phyloP scores from a whole-genome alignment of 371 early-diverging fungal genomes.

The Fennellomyces sp. region DNA sequence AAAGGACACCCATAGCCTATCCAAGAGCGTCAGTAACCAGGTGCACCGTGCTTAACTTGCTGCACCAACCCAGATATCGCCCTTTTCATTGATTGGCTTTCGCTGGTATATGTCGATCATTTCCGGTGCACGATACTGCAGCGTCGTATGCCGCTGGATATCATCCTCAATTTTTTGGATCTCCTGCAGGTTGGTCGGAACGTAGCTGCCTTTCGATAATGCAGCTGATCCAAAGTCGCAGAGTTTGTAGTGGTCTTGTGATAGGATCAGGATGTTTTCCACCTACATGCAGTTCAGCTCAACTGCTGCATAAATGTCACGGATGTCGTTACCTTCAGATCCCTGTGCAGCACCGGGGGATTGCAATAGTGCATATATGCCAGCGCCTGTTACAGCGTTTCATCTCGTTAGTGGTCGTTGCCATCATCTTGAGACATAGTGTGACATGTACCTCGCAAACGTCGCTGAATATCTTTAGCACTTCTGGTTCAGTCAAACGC shows the following conservation, averaged over 20 bases:
- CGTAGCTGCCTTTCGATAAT: conserved; percentile 60
- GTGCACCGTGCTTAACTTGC: too few relatives aligned
- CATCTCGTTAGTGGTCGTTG: neutral
- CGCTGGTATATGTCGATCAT: conserved; percentile 88
- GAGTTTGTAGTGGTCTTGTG: conserved; percentile 74
- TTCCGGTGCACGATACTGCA: conserved; percentile 94
- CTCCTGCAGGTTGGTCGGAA: conserved; percentile 63
- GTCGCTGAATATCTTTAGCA: conserved; percentile 85
- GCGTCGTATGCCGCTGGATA: conserved; percentile 77
- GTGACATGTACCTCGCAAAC: conserved; percentile 70
- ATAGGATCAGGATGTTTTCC: conserved; percentile 62
- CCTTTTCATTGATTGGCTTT: conserved; percentile 82
- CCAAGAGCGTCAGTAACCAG: too few relatives aligned
- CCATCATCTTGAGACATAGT: neutral
- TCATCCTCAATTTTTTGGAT: conserved; percentile 68
- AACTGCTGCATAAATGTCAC: neutral
- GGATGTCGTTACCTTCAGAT: conserved; percentile 75
- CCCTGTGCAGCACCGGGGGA: conserved; percentile 80
- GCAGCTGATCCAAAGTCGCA: conserved; percentile 94
- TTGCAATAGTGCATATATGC: conserved; percentile 86
- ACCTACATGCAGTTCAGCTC: conserved; percentile 32
- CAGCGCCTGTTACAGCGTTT: conserved; percentile 69
- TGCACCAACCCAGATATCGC: conserved; percentile 68
- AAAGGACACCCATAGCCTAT: conserved; percentile 87
- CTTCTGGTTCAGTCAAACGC: conserved; percentile 78